Percentiles rank a stretch among this genome's conserved stretches.
These are phyloP conservation scores for Ganoderma sinense DNA, from an alignment of 1,284 basidiomycete genomes.

Conservation along the genomic window DNA sequence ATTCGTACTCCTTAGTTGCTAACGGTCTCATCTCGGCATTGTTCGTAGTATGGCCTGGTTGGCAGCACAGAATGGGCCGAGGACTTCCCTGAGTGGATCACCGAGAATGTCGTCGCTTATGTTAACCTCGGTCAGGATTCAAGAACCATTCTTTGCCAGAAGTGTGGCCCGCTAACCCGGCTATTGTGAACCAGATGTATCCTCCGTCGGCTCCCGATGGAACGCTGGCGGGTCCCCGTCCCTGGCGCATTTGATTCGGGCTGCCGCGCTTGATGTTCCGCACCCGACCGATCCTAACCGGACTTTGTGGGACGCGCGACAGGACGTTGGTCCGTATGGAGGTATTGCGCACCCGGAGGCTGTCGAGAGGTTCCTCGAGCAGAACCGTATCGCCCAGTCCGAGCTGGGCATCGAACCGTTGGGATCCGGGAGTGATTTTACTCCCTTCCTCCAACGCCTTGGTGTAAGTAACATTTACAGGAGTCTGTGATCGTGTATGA, in stretches of 20 bases:
- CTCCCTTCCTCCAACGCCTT: slow-evolving; percentile 78
- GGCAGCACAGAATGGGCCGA: slow-evolving; percentile 92
- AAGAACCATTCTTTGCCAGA: slow-evolving; percentile 5
- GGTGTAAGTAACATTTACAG: slow-evolving; percentile 46
- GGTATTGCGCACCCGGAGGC: slow-evolving; percentile 44
- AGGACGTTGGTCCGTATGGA: slow-evolving; percentile 62
- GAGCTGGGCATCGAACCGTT: slow-evolving; percentile 48
- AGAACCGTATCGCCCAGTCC: slow-evolving; percentile 33
- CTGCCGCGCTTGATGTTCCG: slow-evolving; percentile 71
- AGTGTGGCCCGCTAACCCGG: not conserved
- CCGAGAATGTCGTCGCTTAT: slow-evolving; percentile 84
- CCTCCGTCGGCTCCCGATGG: slow-evolving; percentile 76
- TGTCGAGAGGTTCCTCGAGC: slow-evolving; percentile 35
- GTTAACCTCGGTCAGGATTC: slow-evolving; percentile 72
- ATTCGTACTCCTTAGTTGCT: not conserved
- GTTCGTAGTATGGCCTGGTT: slow-evolving; percentile 78
- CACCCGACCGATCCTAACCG: slow-evolving; percentile 65
- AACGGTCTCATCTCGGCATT: not conserved
- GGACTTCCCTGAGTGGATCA: slow-evolving; percentile 87
- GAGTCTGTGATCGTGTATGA: not conserved
- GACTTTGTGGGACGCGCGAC: slow-evolving; percentile 72
- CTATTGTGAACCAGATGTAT: slow-evolving; percentile 53
- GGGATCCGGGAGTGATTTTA: slow-evolving; percentile 78
- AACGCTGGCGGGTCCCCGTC: slow-evolving; percentile 70
- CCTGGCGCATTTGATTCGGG: slow-evolving; percentile 77